Conservation (phyloP, 2,329 filamentous ascomycete species). For the Phialophora macrospora region DNA sequence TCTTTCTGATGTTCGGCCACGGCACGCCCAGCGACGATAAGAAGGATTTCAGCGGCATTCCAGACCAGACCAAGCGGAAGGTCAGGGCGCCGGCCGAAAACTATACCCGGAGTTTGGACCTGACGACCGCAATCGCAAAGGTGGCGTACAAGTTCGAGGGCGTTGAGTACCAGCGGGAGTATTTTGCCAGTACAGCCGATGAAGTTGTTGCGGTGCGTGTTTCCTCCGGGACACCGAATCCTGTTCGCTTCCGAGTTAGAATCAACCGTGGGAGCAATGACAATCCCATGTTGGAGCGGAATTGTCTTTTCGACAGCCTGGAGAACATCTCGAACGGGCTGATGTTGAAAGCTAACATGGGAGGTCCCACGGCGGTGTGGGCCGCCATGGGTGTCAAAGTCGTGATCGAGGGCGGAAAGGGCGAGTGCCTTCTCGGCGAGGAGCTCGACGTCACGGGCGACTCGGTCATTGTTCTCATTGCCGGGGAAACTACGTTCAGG, state of each 20-base stretch:
- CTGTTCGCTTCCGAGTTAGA: slow-evolving; percentile 4
- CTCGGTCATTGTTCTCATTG: slow-evolving; percentile 7
- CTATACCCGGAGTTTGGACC: slow-evolving; percentile 43
- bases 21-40: slow-evolving; percentile 10
- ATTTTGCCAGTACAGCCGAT: slow-evolving; percentile 52
- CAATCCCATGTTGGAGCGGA: slow-evolving; percentile 3
- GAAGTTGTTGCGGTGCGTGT: slow-evolving; percentile 43
- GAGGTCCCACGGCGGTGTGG: slow-evolving; percentile 6
- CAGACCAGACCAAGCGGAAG: not conserved
- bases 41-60: slow-evolving; percentile 12
- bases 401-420: slow-evolving; percentile 3
- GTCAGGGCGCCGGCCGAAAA: slow-evolving; percentile 45
- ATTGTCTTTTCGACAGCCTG: slow-evolving; percentile 5
- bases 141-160: slow-evolving; percentile 48
- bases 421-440: slow-evolving; percentile 5
- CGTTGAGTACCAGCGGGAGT: slow-evolving; percentile 45
- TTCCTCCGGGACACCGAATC: not conserved
- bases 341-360: slow-evolving; percentile 6
- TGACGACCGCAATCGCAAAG: slow-evolving; percentile 45
- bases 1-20: slow-evolving; percentile 48
- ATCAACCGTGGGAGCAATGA: slow-evolving; percentile 13
- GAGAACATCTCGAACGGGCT: slow-evolving; percentile 7
- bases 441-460: slow-evolving; percentile 5
- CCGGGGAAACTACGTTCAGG: slow-evolving; percentile 14
- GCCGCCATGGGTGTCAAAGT: slow-evolving; percentile 12